Base-by-base conservation (phyloP, 1,139 yeast species). In the Pichia cactophila region DNA sequence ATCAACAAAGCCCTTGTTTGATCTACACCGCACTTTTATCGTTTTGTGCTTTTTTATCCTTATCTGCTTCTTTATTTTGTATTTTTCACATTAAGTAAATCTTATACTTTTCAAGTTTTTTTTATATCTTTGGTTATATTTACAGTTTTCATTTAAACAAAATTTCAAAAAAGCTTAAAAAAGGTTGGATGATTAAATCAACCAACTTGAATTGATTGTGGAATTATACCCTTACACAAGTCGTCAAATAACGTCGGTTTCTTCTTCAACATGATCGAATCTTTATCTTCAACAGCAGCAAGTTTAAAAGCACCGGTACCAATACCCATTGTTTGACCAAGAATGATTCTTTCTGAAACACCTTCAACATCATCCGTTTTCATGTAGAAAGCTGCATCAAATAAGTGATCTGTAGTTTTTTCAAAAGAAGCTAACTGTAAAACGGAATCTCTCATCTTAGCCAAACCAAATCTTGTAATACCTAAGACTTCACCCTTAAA, bases 371-470 rank as follows among this genome's bases (percentile, higher is more conserved):
- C 77, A 67, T 94, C 99, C 31, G 83, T 83, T 74, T 94, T 92
- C 96, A 89, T 89, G 69, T 85, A 92, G 73, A 92, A 94, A 1
- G 98, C 92, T 5, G 99, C 99, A 67, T 94, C 98, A 61, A 94
- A 94, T 66, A 94, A 75, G 69, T 94, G 99, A 65, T 94, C 99
- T 0, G 98, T 92, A 7, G 99, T 94, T 73, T 94, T 94, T 67
- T 94, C 99, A 65, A 94, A 94, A 28, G 96, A 86, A 1, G 99
- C 99, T 65, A 94, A 74, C 68, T 94, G 98, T 63, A 94, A 73
- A 29, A 94, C 98, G 41, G 96, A 87, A 67, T 94, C 98, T 73
- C 98, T 83, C 98, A 94, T 92, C 68, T 94, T 94, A 62, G 97
- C 90, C 60, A 94, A 75, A 58, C 99, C 99, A 62, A 94, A 94